Base-by-base conservation (phyloP, 1,139 yeast species). In the Protomyces gravidus region DNA sequence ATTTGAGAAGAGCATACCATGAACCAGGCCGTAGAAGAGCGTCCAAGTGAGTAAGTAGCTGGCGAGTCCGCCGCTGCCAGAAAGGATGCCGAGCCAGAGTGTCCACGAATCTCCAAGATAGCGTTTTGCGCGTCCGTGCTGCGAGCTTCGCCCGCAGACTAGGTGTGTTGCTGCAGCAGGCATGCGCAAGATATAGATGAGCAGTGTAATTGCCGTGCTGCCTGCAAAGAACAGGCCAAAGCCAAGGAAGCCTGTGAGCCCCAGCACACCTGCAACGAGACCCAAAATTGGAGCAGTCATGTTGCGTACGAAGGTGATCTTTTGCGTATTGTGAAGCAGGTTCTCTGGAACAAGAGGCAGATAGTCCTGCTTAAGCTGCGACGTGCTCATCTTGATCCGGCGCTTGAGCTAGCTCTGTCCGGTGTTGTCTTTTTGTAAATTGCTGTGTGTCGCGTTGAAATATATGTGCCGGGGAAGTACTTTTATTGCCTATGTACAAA, bases 21-120 rank as follows among this genome's bases (percentile, higher is more conserved):
- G 57, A 13, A 59, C 58, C 7, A 59, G 55, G 11, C 61, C 57
- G 42, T 59, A 59, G 21, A 59, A 59, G 28, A 59, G 59, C 11
- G 61, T 59, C 61, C 61, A 59, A 17, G 58, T 52, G 45, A 59
- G 55, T n/a, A 59, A 39, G 28, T 46, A 59, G 23, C 55, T 51
- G 28, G 52, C 33, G 5, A 48, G 33, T n/a, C 61, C 61, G 3
- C 42, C 42, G 21, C 42, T 36, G 21, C 52, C 50, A 15, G 52
- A n/a, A 27, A 59, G 39, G 7, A 51, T 45, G 27, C 50, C 26
- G n/a, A 45, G 33, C 59, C 61, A 52, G 32, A 53, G 36, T 3
- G 51, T 28, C 47, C 46, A 46, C 11, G 55, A 53, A 21, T 57
- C 52, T 9, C 42, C 49, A 21, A 47, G 39, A 39, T 48, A 59